Percentiles rank a stretch among this genome's conserved stretches.
Evolutionary conservation across 2,329 filamentous ascomycete genomes (phyloP).

Genomic region (Apiospora sp.): DNA sequence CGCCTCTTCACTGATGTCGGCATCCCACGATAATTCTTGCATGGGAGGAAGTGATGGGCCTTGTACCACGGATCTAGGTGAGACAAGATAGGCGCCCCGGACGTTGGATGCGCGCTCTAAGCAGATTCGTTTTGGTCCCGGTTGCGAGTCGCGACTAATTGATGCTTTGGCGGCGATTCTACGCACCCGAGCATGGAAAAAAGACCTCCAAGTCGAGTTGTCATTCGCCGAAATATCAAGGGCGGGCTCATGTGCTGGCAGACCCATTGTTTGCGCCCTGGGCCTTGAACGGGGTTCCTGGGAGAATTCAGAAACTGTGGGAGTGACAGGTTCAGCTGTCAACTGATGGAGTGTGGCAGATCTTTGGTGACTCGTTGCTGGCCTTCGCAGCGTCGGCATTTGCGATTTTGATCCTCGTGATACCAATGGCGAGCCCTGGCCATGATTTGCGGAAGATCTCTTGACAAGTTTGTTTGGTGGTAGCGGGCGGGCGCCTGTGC

Average conservation of each 20-base stretch:
- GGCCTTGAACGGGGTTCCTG: conserved; percentile 44
- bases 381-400: conserved; percentile 72
- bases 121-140: conserved; percentile 41
- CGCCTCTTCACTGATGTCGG: conserved; percentile 31
- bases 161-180: conserved; percentile 33
- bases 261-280: conserved; percentile 39
- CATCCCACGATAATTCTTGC: conserved; percentile 26
- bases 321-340: conserved; percentile 35
- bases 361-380: conserved; percentile 81
- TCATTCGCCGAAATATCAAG: conserved; percentile 28
- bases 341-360: conserved; percentile 72
- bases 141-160: conserved; percentile 38
- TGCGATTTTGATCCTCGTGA: conserved; percentile 64
- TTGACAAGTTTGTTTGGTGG: conserved; percentile 82
- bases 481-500: conserved; percentile 51
- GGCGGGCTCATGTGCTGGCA: conserved; percentile 30
- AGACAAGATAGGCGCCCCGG: conserved; percentile 48
- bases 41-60: conserved; percentile 31
- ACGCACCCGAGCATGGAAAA: conserved; percentile 58
- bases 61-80: conserved; percentile 40
- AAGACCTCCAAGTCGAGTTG: conserved; percentile 59
- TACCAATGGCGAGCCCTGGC: conserved; percentile 50
- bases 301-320: conserved; percentile 40
- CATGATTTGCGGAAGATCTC: conserved; percentile 66
- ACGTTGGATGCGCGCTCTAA: conserved; percentile 42